Conservation (phyloP, 768 basidiomycete species). For the Sporobolomyces roseus region DNA sequence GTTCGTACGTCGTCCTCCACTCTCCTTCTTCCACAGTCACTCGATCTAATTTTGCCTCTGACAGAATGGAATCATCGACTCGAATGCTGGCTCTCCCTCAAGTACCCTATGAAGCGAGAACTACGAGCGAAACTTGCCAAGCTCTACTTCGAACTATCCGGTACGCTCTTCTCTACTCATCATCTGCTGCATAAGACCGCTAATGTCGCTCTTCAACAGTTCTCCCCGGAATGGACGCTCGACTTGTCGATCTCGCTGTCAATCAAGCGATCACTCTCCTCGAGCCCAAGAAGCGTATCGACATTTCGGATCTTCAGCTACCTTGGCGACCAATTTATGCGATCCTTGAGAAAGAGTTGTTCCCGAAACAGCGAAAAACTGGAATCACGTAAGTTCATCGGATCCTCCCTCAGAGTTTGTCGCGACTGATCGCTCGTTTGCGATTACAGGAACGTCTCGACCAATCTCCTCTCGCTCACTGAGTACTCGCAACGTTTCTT, state of each 20-base stretch:
- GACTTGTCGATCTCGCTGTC: conserved; percentile 63
- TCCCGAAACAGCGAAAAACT: conserved; percentile 56
- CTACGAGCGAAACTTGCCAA: conserved; percentile 69
- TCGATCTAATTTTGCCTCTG: too few species aligned
- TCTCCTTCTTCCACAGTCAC: background rate
- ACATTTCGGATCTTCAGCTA: conserved; percentile 72
- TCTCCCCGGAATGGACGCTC: conserved; percentile 65
- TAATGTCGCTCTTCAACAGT: conserved; percentile 11
- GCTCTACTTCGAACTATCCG: conserved; percentile 71
- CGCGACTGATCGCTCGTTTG: background rate
- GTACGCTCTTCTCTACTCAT: conserved; percentile 48
- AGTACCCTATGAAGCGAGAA: conserved; percentile 79
- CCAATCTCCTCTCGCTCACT: conserved; percentile 49
- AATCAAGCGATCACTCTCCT: conserved; percentile 56
- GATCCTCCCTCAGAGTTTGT: background rate
- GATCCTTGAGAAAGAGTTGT: conserved; percentile 67
- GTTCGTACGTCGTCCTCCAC: conserved; percentile 11
- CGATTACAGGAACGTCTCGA: conserved; percentile 47
- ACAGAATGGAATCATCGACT: conserved; percentile 46
- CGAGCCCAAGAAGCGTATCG: conserved; percentile 64
- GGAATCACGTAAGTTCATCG: conserved; percentile 46
- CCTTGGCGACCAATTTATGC: conserved; percentile 77
- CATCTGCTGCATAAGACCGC: background rate
- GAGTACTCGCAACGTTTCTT: conserved; percentile 69
- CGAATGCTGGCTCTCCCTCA: conserved; percentile 65